Conservation (phyloP, 345 rosid species). For the Carallia pectinifolia region DNA sequence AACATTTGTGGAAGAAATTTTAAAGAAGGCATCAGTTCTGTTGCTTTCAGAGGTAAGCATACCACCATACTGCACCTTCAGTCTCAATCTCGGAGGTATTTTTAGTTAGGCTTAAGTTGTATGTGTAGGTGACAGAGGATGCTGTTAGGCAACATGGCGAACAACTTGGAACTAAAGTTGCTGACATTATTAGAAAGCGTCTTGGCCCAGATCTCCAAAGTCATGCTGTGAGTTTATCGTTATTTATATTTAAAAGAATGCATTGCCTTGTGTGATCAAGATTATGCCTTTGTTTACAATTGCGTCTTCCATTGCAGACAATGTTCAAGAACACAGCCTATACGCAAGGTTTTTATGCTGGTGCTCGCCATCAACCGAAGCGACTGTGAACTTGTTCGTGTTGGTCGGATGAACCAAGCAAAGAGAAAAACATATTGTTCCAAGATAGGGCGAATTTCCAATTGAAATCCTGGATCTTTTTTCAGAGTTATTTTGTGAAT, state of each 20-base stretch:
- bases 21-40: constrained; percentile 52
- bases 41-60: constrained; percentile 56
- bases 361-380: constrained; percentile 38
- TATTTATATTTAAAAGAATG: neutral
- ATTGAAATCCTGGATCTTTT: too few relatives aligned
- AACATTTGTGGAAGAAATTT: constrained; percentile 66
- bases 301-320: constrained; percentile 41
- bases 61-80: neutral
- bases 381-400: constrained; percentile 4
- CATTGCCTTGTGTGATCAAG: neutral
- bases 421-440: too few relatives aligned
- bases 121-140: constrained; percentile 48
- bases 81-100: constrained; percentile 5
- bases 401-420: neutral
- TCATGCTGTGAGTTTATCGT: constrained; percentile 54
- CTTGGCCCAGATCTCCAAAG: constrained; percentile 55
- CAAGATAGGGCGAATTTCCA: too few relatives aligned
- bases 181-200: constrained; percentile 46
- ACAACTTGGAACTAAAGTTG: constrained; percentile 46
- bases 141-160: constrained; percentile 41
- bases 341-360: constrained; percentile 77
- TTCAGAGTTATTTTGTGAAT: too few relatives aligned
- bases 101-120: constrained; percentile 1
- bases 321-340: constrained; percentile 86
- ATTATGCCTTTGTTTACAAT: constrained; percentile 6